Evolutionary conservation across 441 rosid species (phyloP), one percentile per base, ranked within the genome.

Genomic region (Biscutella laevigata): DNA sequence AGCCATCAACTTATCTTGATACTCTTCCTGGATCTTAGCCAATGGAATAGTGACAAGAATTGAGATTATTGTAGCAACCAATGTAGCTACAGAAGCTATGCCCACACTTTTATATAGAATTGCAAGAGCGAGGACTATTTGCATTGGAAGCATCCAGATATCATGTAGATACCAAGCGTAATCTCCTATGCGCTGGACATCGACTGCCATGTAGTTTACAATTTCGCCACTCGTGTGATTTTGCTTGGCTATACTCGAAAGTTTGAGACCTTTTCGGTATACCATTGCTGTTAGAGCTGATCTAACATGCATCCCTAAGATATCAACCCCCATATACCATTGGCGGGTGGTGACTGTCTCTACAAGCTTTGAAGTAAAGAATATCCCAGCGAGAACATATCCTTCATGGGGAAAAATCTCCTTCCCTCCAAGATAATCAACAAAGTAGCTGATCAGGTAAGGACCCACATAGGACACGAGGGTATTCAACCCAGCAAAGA

Each of bases 261-360:
- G 86, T 73, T 68, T 84, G 26, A 92, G 84, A 39, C 71, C 71
- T 67, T 92, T 92, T 17, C 78, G 71, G 66, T 86, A 92, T 57
- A 92, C 97, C 97, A 88, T 84, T 26, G 97, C 97, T 2, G 99
- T 92, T 50, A 92, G 61, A 71, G 99, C 97, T 7, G 99, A 94
- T 63, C 99, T 84, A 44, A 92, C 97, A 64, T 92, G 99, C 99
- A 92, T 92, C 7, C 99, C 99, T 71, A 88, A 68, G 61, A 92
- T 92, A 73, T 92, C 99, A 41, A 92, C 99, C 43, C 99, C 99
- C 11, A 92, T 89, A 75, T 92, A 92, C 99, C 99, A 92, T 61
- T 92, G 99, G 56, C 99, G 78, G 53, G 95, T 88, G 9, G 97
- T 81, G 44, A 92, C 42, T 16, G 99, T 88, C 84, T 92, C 99